These are phyloP conservation scores for Microcyclospora tardicrescens DNA, from an alignment of 2,329 filamentous ascomycete species.

Conservation along the genomic window DNA sequence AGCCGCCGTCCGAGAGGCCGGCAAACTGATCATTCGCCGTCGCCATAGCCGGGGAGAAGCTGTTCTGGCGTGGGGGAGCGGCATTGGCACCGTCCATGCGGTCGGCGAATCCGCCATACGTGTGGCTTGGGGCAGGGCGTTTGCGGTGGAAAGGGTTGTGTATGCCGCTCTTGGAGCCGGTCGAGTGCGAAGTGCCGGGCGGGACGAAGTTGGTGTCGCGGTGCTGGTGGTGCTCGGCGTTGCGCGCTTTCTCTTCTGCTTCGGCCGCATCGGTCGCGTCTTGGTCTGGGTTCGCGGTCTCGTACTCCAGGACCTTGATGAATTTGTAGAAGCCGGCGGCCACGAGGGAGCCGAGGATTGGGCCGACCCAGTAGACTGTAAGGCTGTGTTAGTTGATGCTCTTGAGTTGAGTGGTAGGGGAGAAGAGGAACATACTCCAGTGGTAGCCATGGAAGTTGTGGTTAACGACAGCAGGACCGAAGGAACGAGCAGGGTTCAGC, in stretches of 20 bases:
- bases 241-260: not conserved
- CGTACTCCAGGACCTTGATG: constrained; percentile 18
- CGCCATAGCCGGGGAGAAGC: constrained; percentile 5
- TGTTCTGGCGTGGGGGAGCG: not conserved
- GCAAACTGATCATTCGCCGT: constrained; percentile 3
- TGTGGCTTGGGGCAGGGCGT: constrained; percentile 1
- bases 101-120: constrained; percentile 7
- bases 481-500: constrained; percentile 24
- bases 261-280: constrained; percentile 10
- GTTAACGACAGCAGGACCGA: constrained; percentile 20
- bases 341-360: constrained; percentile 15
- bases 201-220: not conserved
- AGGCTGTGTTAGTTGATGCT: not conserved
- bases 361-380: constrained; percentile 18
- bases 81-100: not conserved
- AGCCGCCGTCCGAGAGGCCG: constrained; percentile 5
- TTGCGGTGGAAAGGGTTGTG: not conserved
- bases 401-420: not conserved
- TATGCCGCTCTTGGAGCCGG: not conserved
- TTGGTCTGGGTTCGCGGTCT: constrained; percentile 20
- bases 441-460: constrained; percentile 18
- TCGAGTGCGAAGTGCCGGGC: too few relatives aligned
- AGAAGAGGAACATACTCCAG: constrained; percentile 13
- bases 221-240: not conserved
- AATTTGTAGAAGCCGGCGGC: constrained; percentile 21